Base-by-base conservation (phyloP, 108 stramenopile species). In the Cyclostephanos tholiformis region DNA sequence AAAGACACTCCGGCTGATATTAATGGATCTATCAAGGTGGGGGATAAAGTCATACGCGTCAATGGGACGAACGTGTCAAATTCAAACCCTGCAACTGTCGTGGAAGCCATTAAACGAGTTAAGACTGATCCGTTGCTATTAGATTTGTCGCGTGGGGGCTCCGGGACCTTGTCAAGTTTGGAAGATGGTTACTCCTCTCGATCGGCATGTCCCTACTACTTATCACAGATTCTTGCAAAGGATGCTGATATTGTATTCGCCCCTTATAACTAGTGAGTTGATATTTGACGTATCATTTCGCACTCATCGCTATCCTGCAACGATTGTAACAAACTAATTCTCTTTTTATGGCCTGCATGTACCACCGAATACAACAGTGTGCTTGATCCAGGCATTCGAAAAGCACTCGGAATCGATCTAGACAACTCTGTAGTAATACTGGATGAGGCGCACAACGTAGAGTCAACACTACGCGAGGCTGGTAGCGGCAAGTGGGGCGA, bases 401-500 rank as follows among this genome's bases (percentile, higher is more conserved):
- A 78, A n/a, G 67, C 86, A 26, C 48, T 89, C 70, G 84, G 75
- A 11, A 85, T 94, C 19, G 71, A 83, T 23, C 76, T 94, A 46
- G 61, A 61, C 14, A 78, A 89, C 75, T 36, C 95, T 30, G 84
- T 98, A n/a, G 91, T 97, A n/a, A 87, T 98, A n/a, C 74, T 98
- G 38, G 98, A 98, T 74, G 98, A 99, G 79, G 98, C 96, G 11
- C 98, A 99, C 84, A 99, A 99, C 77, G 82, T 99, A 16, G 98
- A 98, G 83, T 68, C 78, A 27, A 84, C 84, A 22, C 66, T 91
- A 4, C 65, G 88, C 23, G 89, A 91, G 25, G 69, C 85, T 48
- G 92, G 92, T 4, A 75, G 72, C 61, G 84, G 87, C 14, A 79
- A 80, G 67, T 85, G 77, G 43, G 80, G 85, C 5, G 86, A 88